Percentiles rank a stretch among this genome's conserved stretches.
Conservation (phyloP, 1,139 yeast species). For the Scheffersomyces illinoinensis region DNA sequence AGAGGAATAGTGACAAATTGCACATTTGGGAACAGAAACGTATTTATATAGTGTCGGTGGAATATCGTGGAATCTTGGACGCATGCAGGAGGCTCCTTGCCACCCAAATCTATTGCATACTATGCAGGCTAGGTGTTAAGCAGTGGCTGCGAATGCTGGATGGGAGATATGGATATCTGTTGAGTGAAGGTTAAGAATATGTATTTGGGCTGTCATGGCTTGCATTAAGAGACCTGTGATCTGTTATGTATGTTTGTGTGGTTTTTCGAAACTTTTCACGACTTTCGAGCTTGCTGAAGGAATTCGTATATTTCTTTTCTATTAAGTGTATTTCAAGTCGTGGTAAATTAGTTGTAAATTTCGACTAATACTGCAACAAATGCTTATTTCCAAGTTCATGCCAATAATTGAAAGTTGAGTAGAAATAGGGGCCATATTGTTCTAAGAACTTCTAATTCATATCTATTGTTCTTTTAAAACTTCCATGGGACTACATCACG, state of each 20-base stretch:
- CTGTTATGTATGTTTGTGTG: neutral
- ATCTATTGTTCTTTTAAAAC: neutral
- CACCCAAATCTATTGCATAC: slow-evolving; percentile 1
- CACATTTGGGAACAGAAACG: neutral
- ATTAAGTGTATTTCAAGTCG: too few relatives aligned
- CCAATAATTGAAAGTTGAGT: too few relatives aligned
- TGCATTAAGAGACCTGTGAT: neutral
- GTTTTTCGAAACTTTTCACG: neutral
- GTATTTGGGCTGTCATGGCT: neutral
- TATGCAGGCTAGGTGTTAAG: slow-evolving; percentile 8
- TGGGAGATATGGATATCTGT: neutral
- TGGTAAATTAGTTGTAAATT: too few relatives aligned
- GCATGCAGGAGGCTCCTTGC: neutral
- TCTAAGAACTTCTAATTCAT: too few relatives aligned
- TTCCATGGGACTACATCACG: neutral
- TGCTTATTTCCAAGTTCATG: too few relatives aligned
- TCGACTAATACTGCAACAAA: too few relatives aligned
- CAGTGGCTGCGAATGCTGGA: neutral
- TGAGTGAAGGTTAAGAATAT: neutral
- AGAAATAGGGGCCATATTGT: too few relatives aligned
- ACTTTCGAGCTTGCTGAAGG: neutral
- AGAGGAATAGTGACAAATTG: neutral
- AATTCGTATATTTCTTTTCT: neutral
- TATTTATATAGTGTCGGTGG: neutral
- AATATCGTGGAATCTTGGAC: neutral